Conservation (phyloP, 495 filamentous ascomycete species). For the Glarea lozoyensis region DNA sequence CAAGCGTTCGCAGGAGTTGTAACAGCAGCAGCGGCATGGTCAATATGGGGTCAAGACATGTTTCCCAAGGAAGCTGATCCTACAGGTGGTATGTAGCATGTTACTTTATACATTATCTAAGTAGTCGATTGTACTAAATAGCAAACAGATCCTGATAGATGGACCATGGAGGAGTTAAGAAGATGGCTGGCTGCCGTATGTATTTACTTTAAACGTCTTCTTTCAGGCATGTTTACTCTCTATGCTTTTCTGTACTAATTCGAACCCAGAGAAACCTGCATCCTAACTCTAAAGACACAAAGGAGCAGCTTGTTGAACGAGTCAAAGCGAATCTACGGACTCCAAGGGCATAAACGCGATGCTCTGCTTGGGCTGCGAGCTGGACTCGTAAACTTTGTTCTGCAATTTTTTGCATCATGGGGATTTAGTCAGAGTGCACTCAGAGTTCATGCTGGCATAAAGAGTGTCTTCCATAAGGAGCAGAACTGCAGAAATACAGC, state of each 20-base stretch:
- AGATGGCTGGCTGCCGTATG: conserved; percentile 72
- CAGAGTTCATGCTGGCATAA: too few species aligned
- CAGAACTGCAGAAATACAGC: too few species aligned
- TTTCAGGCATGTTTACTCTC: background rate
- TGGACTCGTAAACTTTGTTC: too few species aligned
- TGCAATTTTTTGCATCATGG: too few species aligned
- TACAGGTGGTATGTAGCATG: conserved; percentile 47
- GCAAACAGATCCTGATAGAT: conserved; percentile 51
- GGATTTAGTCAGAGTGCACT: too few species aligned
- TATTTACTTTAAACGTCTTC: conserved; percentile 7
- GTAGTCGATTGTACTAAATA: background rate
- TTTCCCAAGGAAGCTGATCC: conserved; percentile 67
- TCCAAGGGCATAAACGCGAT: conserved; percentile 19
- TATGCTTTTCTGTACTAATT: background rate
- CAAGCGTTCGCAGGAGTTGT: conserved; percentile 84
- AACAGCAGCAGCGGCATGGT: conserved; percentile 72
- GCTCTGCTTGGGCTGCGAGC: too few species aligned
- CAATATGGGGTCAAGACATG: conserved; percentile 75
- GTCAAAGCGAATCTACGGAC: conserved; percentile 69
- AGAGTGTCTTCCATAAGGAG: too few species aligned
- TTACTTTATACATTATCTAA: background rate
- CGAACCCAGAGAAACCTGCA: conserved; percentile 58
- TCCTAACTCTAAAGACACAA: conserved; percentile 54
- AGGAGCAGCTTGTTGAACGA: conserved; percentile 70
- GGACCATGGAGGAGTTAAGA: conserved; percentile 63